phyloP scores from a whole-genome alignment of 2,329 filamentous ascomycete genomes.

The Sporothrix euskadiensis region DNA sequence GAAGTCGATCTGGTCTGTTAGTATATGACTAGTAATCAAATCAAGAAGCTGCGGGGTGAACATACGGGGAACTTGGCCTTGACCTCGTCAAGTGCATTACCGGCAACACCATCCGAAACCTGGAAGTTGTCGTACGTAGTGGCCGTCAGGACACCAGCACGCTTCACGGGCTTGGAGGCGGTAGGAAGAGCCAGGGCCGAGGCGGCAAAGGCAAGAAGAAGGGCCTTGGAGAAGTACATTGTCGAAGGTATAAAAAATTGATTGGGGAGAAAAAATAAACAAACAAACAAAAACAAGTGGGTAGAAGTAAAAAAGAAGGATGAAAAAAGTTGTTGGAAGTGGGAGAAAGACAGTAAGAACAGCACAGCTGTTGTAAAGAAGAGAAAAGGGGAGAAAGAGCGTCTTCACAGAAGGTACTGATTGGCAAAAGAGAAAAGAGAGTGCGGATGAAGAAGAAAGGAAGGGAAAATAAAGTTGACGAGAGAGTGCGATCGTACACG shows the following conservation, averaged over 20 bases:
- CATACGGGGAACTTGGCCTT: constrained; percentile 55
- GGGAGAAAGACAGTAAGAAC: constrained; percentile 26
- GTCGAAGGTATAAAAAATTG: constrained; percentile 30
- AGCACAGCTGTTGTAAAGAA: constrained; percentile 32
- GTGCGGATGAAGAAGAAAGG: constrained; percentile 22
- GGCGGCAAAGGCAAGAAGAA: constrained; percentile 43
- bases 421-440: constrained; percentile 19
- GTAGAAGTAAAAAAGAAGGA: not conserved
- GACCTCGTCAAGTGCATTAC: constrained; percentile 56
- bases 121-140: constrained; percentile 46
- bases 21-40: not conserved
- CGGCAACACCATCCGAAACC: constrained; percentile 53
- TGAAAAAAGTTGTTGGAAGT: not conserved
- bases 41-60: not conserved
- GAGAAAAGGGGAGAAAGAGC: constrained; percentile 16
- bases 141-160: constrained; percentile 38
- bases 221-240: constrained; percentile 44
- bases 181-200: constrained; percentile 41
- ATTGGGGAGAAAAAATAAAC: not conserved
- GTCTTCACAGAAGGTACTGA: constrained; percentile 31
- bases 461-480: not conserved
- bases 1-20: constrained; percentile 44
- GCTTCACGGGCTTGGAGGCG: constrained; percentile 34
- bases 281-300: not conserved
- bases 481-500: not conserved